These are phyloP conservation scores for Hemileia vastatrix DNA, from an alignment of 1,284 basidiomycete genomes.

Conservation along the genomic window DNA sequence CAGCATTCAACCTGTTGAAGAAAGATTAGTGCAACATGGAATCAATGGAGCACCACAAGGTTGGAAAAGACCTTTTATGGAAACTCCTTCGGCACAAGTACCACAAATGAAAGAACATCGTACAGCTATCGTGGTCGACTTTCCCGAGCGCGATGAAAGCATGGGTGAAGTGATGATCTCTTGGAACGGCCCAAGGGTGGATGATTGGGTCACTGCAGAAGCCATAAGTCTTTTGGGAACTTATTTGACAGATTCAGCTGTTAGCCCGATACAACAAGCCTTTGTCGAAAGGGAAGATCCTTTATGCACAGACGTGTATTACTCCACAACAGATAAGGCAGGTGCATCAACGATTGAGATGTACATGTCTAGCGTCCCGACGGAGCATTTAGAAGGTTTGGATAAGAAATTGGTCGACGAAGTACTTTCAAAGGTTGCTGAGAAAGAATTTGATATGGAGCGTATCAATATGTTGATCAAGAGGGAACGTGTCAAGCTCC, in stretches of 20 bases:
- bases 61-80: conserved; percentile 91
- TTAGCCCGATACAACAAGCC: conserved; percentile 47
- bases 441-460: conserved; percentile 75
- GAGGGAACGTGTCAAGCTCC: conserved; percentile 46
- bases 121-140: conserved; percentile 70
- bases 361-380: conserved; percentile 74
- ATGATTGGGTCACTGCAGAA: conserved; percentile 53
- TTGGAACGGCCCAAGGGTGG: conserved; percentile 68
- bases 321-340: conserved; percentile 62
- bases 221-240: conserved; percentile 25
- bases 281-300: conserved; percentile 88
- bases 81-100: conserved; percentile 65
- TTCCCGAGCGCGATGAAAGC: conserved; percentile 97
- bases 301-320: conserved; percentile 70
- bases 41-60: conserved; percentile 61
- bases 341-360: conserved; percentile 63
- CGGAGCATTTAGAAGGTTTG: conserved; percentile 65
- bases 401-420: conserved; percentile 57
- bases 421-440: conserved; percentile 59
- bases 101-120: conserved; percentile 53
- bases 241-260: conserved; percentile 40
- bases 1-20: conserved; percentile 73
- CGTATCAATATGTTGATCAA: conserved; percentile 80
- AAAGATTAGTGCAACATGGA: conserved; percentile 62
- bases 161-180: conserved; percentile 74